These are phyloP conservation scores for Aegilops tauschii DNA, from an alignment of 176 grass and related monocot species.

Conservation along the genomic window DNA sequence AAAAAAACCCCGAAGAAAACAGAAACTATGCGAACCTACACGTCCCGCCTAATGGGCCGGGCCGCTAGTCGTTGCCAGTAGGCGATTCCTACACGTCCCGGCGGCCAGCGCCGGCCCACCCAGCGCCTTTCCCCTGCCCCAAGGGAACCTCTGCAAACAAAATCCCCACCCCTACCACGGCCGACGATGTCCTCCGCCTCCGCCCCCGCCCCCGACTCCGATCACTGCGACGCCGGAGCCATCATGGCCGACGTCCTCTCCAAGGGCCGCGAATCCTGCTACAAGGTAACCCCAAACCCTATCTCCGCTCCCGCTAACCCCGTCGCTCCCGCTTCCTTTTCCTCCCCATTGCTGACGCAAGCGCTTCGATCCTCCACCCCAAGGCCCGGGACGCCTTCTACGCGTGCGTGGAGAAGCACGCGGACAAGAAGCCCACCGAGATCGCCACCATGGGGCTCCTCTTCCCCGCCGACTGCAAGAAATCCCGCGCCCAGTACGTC, in stretches of 20 bases:
- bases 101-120: neutral
- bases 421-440: conserved; percentile 83
- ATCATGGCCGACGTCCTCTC: conserved; percentile 83
- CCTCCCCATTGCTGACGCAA: neutral
- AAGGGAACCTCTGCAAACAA: conserved; percentile 26
- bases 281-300: conserved; percentile 51
- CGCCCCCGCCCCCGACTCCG: neutral
- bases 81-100: too few species aligned
- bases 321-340: neutral
- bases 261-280: conserved; percentile 70
- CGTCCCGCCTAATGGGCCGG: too few species aligned
- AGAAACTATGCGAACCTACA: too few species aligned
- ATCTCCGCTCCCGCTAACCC: too few species aligned
- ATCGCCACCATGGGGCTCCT: conserved; percentile 81
- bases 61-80: too few species aligned
- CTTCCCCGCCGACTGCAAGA: conserved; percentile 74
- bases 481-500: conserved; percentile 65
- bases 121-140: conserved; percentile 1
- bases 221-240: conserved; percentile 4
- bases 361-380: neutral
- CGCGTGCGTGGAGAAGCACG: conserved; percentile 79
- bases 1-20: too few species aligned
- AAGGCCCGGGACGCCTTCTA: conserved; percentile 88
- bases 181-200: conserved; percentile 26
- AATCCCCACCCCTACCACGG: conserved; percentile 20